phyloP scores from a whole-genome alignment of 2,329 filamentous ascomycete genomes.

The Sclerotinia spermophila region DNA sequence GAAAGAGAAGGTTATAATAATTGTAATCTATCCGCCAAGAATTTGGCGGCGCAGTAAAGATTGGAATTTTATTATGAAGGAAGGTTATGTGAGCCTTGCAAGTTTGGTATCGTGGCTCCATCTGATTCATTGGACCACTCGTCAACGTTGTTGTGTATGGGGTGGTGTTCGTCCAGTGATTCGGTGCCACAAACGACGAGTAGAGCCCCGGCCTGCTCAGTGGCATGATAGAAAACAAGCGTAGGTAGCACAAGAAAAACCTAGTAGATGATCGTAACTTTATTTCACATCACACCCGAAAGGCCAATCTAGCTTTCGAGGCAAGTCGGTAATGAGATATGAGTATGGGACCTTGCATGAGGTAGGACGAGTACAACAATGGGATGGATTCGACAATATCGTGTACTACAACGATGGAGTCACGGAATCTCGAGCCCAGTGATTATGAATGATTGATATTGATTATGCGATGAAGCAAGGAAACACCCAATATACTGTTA shows the following conservation, averaged over 20 bases:
- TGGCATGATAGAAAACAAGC: conserved; percentile 3
- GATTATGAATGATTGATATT: not conserved
- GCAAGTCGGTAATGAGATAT: conserved; percentile 9
- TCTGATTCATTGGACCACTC: conserved; percentile 7
- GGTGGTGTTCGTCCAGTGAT: not conserved
- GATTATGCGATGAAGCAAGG: conserved; percentile 13
- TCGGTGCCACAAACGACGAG: not conserved
- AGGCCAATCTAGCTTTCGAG: conserved; percentile 14
- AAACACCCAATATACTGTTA: not conserved
- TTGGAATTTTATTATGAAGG: not conserved
- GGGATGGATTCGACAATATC: conserved; percentile 4
- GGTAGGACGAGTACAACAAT: conserved; percentile 4
- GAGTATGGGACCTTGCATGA: conserved; percentile 13
- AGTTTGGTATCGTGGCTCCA: conserved; percentile 5
- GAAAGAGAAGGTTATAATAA: not conserved
- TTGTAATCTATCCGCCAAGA: not conserved
- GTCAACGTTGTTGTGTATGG: conserved; percentile 9
- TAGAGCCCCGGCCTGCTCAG: not conserved
- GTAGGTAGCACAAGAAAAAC: not conserved
- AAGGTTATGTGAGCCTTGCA: conserved; percentile 1
- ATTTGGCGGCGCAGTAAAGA: not conserved
- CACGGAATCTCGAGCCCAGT: not conserved
- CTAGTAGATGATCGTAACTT: conserved; percentile 12
- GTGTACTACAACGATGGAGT: conserved; percentile 12
- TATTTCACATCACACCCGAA: conserved; percentile 15